A percentile compares a stretch with the other conserved stretches of the same genome.
Evolutionary conservation across 495 filamentous ascomycete species (phyloP).

Genomic region (Jackrogersella multiformis): DNA sequence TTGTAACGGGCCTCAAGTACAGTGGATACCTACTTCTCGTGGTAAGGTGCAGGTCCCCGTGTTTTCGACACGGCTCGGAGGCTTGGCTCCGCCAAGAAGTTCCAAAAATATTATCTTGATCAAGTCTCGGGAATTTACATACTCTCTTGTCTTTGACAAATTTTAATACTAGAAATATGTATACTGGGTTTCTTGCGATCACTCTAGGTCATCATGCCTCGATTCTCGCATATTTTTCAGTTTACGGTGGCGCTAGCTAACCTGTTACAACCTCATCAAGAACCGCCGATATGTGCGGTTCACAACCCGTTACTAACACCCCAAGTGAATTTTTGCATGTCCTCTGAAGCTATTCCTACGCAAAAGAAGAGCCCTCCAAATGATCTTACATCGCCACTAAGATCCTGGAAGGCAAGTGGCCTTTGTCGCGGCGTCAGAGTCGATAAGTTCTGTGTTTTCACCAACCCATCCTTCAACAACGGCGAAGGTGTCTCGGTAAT

Average conservation of each 20-base stretch:
- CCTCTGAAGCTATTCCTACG: neutral
- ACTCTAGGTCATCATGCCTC: neutral
- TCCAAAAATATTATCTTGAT: neutral
- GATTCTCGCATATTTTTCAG: constrained; percentile 5
- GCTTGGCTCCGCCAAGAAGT: constrained; percentile 31
- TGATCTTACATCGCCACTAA: neutral
- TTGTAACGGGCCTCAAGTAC: neutral
- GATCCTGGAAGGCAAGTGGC: constrained; percentile 18
- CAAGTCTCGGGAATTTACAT: neutral
- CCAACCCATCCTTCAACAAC: constrained; percentile 37
- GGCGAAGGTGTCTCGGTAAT: constrained; percentile 50
- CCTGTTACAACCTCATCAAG: neutral
- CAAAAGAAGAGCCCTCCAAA: neutral
- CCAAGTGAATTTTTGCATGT: neutral
- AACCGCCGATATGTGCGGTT: constrained; percentile 9
- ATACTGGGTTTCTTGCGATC: neutral
- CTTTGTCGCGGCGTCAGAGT: constrained; percentile 23
- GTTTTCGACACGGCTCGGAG: constrained; percentile 24
- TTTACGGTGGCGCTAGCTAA: constrained; percentile 5
- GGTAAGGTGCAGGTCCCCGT: constrained; percentile 1
- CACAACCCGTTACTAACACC: neutral
- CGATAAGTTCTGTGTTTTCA: constrained; percentile 45
- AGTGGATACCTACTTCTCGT: neutral
- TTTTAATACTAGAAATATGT: neutral
- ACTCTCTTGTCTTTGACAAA: neutral